A percentile compares a stretch with the other conserved stretches of the same genome.
These are phyloP conservation scores for Colletotrichum sp. DNA, from an alignment of 2,329 filamentous ascomycete species.

Conservation along the genomic window DNA sequence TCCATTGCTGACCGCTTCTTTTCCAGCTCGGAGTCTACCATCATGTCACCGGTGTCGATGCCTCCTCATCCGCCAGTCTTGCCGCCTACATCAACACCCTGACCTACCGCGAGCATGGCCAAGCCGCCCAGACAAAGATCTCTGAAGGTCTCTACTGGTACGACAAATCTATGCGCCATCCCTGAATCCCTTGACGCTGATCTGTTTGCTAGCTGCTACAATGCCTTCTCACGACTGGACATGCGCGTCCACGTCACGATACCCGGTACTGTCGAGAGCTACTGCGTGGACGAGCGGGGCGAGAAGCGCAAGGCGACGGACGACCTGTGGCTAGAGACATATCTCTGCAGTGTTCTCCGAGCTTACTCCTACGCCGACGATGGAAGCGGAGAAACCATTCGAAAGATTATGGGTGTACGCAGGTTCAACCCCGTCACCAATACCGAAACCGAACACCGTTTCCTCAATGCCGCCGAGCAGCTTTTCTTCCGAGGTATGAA, in stretches of 20 bases:
- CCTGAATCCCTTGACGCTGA: slow-evolving; percentile 33
- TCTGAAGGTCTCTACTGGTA: slow-evolving; percentile 94
- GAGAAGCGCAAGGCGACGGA: slow-evolving; percentile 94
- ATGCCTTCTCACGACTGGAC: slow-evolving; percentile 96
- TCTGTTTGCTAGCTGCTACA: slow-evolving; percentile 75
- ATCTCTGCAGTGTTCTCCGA: slow-evolving; percentile 90
- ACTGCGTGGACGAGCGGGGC: slow-evolving; percentile 95
- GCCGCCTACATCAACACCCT: slow-evolving; percentile 98
- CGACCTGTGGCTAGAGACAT: slow-evolving; percentile 95
- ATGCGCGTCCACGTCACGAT: slow-evolving; percentile 99
- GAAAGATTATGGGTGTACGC: slow-evolving; percentile 96
- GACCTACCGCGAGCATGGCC: slow-evolving; percentile 86
- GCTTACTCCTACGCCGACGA: slow-evolving; percentile 98
- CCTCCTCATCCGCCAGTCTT: slow-evolving; percentile 94
- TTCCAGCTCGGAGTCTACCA: slow-evolving; percentile 88
- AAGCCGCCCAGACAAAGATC: slow-evolving; percentile 76
- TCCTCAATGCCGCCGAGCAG: slow-evolving; percentile 90
- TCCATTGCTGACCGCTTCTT: slow-evolving; percentile 18
- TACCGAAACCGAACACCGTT: slow-evolving; percentile 97
- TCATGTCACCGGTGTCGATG: slow-evolving; percentile 96
- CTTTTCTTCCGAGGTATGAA: slow-evolving; percentile 86
- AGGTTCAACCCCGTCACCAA: slow-evolving; percentile 97
- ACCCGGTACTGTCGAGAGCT: slow-evolving; percentile 94
- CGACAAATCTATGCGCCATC: slow-evolving; percentile 15
- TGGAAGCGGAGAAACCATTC: slow-evolving; percentile 90